Base-by-base conservation (phyloP, 1,284 basidiomycete genomes). In the Fomitiporia mediterranea region DNA sequence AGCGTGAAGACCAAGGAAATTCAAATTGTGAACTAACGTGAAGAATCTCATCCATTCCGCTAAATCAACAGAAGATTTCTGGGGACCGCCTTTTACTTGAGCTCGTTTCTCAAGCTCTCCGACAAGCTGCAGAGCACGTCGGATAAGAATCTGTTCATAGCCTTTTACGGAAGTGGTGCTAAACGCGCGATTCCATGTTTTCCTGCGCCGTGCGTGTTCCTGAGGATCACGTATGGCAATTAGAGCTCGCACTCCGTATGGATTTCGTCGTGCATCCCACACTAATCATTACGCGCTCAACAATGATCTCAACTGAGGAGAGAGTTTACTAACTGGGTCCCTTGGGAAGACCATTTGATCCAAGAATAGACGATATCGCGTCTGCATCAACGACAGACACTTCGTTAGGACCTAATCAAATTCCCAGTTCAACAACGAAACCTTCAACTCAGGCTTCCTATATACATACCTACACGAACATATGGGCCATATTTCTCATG, bases 101-200 rank as follows among this genome's bases (percentile, higher is more conserved):
- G 58, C 50, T 13, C 51, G 17, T 28, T 51, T 57, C 9, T 60
- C 62, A 7, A 78, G 61, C 19, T 59, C 54, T 34, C 67, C 64
- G 0, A 70, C 63, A 5, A 78, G 64, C 54, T 76, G 70, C n/a
- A 48, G 58, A 8, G 69, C 67, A 15, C 73, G 66, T 27, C 58
- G 57, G 28, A 63, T 57, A 49, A 76, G 59, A 25, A 74, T 58
- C 0, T 68, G 68, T 51, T 74, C 66, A 54, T 76, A 77, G 23
- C 69, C 71, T 57, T 66, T 72, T 19, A 78, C 58, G 6, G 74
- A 66, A n/a, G 66, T 61, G 4, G 67, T 66, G 50, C 65, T 70
- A 60, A 77, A 75, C 4, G 69, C 76, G 38, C 69, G 68, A 56
- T 70, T 73, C 77, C 77, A 78, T 7, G 69, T 68, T 51, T 67